phyloP scores from a whole-genome alignment of 768 basidiomycete genomes.

The Trametes punicea region DNA sequence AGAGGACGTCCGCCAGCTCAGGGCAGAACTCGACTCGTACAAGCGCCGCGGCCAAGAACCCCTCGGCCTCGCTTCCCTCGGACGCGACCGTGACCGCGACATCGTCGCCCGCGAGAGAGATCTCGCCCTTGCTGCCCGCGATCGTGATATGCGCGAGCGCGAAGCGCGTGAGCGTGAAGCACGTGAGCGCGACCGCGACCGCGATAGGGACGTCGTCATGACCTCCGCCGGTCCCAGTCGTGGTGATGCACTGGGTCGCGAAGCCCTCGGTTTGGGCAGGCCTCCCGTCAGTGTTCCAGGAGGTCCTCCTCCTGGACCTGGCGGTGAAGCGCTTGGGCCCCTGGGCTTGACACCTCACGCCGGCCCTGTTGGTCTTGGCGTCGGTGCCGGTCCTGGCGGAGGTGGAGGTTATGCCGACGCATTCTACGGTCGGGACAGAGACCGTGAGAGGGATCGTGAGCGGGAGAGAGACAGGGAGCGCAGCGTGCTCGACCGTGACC shows the following conservation, averaged over 20 bases:
- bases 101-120: constrained; percentile 22
- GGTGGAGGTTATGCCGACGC: constrained; percentile 34
- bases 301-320: constrained; percentile 17
- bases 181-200: constrained; percentile 33
- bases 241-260: constrained; percentile 22
- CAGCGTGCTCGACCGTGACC: constrained; percentile 29
- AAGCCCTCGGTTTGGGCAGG: constrained; percentile 19
- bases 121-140: constrained; percentile 33
- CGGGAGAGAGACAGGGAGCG: constrained; percentile 31
- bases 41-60: constrained; percentile 39
- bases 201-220: constrained; percentile 29
- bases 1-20: constrained; percentile 71
- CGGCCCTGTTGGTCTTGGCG: constrained; percentile 28
- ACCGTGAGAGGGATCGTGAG: constrained; percentile 25
- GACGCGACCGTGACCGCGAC: constrained; percentile 30
- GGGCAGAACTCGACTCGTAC: constrained; percentile 60
- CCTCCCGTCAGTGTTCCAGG: constrained; percentile 11
- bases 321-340: constrained; percentile 16
- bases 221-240: constrained; percentile 18
- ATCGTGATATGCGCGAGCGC: constrained; percentile 29
- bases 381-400: constrained; percentile 28
- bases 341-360: constrained; percentile 23
- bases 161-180: constrained; percentile 27
- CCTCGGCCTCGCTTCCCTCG: constrained; percentile 28
- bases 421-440: constrained; percentile 38